phyloP scores from a whole-genome alignment of 805 yeast species.

The Pichia rugopelliculosa region DNA sequence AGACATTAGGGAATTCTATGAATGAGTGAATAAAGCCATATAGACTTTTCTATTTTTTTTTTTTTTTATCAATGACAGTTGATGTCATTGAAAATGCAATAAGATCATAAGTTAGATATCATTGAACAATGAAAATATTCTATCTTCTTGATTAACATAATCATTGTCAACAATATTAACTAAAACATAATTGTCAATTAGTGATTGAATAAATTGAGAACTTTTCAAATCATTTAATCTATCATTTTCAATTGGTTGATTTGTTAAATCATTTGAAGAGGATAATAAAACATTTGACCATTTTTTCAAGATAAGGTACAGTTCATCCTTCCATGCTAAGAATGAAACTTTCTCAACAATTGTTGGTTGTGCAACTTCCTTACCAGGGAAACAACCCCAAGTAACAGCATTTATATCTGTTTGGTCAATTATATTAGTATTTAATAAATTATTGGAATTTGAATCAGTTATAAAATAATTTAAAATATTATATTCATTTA shows the following conservation, averaged over 20 bases:
- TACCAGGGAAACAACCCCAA: constrained; percentile 97
- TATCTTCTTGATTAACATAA: constrained; percentile 42
- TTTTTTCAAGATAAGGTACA: constrained; percentile 71
- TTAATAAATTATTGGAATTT: constrained; percentile 23
- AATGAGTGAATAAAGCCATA: neutral
- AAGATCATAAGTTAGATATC: neutral
- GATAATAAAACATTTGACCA: constrained; percentile 40
- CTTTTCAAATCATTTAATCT: constrained; percentile 18
- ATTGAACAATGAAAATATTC: constrained; percentile 47
- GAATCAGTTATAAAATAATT: constrained; percentile 69
- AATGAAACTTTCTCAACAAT: constrained; percentile 89
- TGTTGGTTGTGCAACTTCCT: constrained; percentile 91
- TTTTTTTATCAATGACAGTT: constrained; percentile 10
- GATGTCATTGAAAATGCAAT: constrained; percentile 9
- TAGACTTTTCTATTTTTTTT: neutral
- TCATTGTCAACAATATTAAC: constrained; percentile 91
- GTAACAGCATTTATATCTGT: constrained; percentile 87
- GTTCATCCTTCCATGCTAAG: constrained; percentile 96
- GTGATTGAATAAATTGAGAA: constrained; percentile 34
- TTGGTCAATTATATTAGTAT: constrained; percentile 50
- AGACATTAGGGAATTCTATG: neutral
- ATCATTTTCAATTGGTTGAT: constrained; percentile 17
- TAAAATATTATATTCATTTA: constrained; percentile 41
- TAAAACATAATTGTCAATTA: constrained; percentile 58
- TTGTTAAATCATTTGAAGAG: constrained; percentile 29